Evolutionary conservation across 148 eudicot species (phyloP).

Genomic region (Diospyros kaki): DNA sequence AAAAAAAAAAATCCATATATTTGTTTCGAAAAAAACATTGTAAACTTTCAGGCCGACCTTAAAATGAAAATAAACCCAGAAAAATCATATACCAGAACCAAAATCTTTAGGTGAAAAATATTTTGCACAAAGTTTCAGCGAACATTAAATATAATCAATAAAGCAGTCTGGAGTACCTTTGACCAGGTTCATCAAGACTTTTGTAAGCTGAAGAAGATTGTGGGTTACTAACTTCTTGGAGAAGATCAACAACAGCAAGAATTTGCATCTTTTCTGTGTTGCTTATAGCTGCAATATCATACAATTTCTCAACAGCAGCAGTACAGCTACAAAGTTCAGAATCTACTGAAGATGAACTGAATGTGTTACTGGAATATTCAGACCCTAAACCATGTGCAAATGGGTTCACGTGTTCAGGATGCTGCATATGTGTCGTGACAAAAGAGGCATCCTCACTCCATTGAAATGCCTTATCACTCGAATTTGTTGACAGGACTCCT

Average conservation of each 20-base stretch:
- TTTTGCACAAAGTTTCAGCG: background rate
- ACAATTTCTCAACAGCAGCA: constrained; percentile 54
- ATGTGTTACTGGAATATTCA: constrained; percentile 27
- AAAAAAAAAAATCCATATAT: no score
- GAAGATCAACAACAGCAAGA: constrained; percentile 65
- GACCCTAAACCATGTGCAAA: constrained; percentile 26
- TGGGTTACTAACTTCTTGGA: constrained; percentile 60
- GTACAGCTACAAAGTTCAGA: constrained; percentile 40
- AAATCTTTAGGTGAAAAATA: background rate
- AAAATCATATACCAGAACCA: background rate
- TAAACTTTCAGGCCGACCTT: background rate
- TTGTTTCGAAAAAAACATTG: no score
- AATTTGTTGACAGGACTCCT: constrained; percentile 40
- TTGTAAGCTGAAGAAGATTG: constrained; percentile 61
- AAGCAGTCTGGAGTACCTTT: constrained; percentile 54
- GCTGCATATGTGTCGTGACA: constrained; percentile 32
- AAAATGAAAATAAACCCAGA: background rate
- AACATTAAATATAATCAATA: background rate
- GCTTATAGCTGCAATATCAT: constrained; percentile 33
- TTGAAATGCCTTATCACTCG: constrained; percentile 36
- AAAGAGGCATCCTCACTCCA: constrained; percentile 40
- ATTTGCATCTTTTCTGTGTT: constrained; percentile 60
- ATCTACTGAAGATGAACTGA: constrained; percentile 36
- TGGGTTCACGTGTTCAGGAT: constrained; percentile 32
- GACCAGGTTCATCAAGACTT: constrained; percentile 92